These are phyloP conservation scores for Leishmania tropica DNA, from an alignment of 208 protist genomes.

Conservation along the genomic window DNA sequence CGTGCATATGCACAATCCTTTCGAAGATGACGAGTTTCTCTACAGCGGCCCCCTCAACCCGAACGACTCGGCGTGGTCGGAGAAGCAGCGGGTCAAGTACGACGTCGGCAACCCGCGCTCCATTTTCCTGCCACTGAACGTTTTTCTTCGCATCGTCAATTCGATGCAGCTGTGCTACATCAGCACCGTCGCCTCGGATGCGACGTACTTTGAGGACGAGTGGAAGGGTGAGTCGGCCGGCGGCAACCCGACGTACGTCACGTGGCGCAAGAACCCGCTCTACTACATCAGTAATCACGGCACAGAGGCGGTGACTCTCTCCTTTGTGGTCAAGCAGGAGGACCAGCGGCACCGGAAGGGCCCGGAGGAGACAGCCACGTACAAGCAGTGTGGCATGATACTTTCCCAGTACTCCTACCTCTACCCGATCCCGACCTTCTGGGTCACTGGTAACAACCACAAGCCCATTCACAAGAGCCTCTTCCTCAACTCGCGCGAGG, in stretches of 20 bases:
- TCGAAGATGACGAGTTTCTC: conserved; percentile 73
- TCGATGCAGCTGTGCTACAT: conserved; percentile 75
- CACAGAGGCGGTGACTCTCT: conserved; percentile 38
- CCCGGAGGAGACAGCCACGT: conserved; percentile 41
- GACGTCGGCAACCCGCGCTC: conserved; percentile 48
- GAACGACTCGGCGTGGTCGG: conserved; percentile 55
- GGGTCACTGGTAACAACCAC: conserved; percentile 82
- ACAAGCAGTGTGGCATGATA: conserved; percentile 75
- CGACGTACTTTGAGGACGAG: conserved; percentile 61
- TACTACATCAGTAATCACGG: conserved; percentile 73
- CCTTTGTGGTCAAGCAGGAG: conserved; percentile 63
- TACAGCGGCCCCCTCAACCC: conserved; percentile 69
- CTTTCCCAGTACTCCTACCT: conserved; percentile 48
- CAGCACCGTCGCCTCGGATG: conserved; percentile 35
- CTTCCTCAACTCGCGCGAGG: conserved; percentile 80
- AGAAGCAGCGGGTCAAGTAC: conserved; percentile 42
- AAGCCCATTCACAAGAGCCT: conserved; percentile 73
- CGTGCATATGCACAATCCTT: conserved; percentile 77
- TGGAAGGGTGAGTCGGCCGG: conserved; percentile 62
- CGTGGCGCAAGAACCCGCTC: conserved; percentile 83
- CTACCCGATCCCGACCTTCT: conserved; percentile 55
- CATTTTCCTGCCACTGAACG: conserved; percentile 67
- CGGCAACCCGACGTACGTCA: conserved; percentile 56
- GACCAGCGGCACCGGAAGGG: conserved; percentile 65
- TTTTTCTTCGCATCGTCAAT: conserved; percentile 56